Conservation (phyloP, 768 basidiomycete genomes). For the Amanita rimosa region DNA sequence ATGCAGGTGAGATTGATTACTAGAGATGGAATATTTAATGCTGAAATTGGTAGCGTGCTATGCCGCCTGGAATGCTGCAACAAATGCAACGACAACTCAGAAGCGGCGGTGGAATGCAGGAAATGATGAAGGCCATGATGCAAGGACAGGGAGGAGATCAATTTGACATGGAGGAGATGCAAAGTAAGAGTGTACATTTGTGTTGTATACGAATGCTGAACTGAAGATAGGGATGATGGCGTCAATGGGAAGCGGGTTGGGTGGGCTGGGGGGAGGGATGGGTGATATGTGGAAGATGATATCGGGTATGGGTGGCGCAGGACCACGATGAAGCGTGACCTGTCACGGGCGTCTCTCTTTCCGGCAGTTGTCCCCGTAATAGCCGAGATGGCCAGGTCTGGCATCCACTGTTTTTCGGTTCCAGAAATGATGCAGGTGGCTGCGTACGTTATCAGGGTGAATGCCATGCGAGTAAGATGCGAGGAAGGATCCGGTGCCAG, state of each 20-base stretch:
- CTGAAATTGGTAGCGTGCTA: slow-evolving; percentile 47
- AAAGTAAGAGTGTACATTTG: slow-evolving; percentile 38
- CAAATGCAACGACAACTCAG: slow-evolving; percentile 82
- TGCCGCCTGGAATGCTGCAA: slow-evolving; percentile 93
- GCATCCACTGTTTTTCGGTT: not conserved
- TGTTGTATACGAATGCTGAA: not conserved
- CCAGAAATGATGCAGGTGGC: not conserved
- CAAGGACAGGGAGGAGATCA: slow-evolving; percentile 87
- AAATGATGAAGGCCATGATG: slow-evolving; percentile 99
- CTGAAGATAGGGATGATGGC: slow-evolving; percentile 76
- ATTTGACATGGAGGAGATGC: slow-evolving; percentile 91
- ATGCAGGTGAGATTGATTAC: slow-evolving; percentile 58
- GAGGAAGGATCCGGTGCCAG: slow-evolving; percentile 38
- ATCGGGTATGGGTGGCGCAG: slow-evolving; percentile 61
- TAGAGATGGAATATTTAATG: not conserved
- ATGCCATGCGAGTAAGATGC: slow-evolving; percentile 45
- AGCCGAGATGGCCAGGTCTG: slow-evolving; percentile 25
- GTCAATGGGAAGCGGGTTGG: slow-evolving; percentile 67
- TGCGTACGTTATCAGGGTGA: slow-evolving; percentile 44
- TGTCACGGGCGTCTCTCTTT: not conserved
- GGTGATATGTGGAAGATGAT: slow-evolving; percentile 83
- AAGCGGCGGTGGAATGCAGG: slow-evolving; percentile 83
- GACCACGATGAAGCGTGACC: slow-evolving; percentile 9
- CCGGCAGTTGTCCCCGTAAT: not conserved
- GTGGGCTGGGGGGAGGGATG: slow-evolving; percentile 59